phyloP scores from a whole-genome alignment of 225 moss, liverwort and hornwort species.

The Lunularia cruciata region DNA sequence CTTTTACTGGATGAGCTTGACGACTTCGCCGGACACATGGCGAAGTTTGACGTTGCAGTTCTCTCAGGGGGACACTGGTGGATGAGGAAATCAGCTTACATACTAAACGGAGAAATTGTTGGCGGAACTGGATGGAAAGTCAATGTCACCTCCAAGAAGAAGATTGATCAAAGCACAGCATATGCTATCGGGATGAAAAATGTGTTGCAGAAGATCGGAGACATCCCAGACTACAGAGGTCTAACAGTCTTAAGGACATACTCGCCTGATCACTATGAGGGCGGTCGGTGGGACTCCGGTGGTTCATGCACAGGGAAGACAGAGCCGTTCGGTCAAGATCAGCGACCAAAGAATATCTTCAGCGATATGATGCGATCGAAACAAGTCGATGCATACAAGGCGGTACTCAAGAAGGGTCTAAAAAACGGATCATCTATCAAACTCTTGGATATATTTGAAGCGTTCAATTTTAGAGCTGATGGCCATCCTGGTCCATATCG shows the following conservation, averaged over 20 bases:
- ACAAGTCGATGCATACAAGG: constrained; percentile 59
- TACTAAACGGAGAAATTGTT: constrained; percentile 53
- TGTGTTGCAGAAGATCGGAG: constrained; percentile 41
- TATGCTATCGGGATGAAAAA: constrained; percentile 57
- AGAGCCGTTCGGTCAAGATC: constrained; percentile 36
- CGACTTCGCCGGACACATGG: constrained; percentile 41
- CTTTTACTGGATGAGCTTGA: constrained; percentile 70
- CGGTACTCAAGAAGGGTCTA: not conserved
- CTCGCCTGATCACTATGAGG: constrained; percentile 83
- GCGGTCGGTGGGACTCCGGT: constrained; percentile 75
- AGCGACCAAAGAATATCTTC: constrained; percentile 33
- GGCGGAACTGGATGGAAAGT: constrained; percentile 62
- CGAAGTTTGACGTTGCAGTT: constrained; percentile 59
- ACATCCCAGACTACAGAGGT: constrained; percentile 58
- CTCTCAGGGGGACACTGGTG: constrained; percentile 92
- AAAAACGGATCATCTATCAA: constrained; percentile 37
- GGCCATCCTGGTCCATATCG: constrained; percentile 91
- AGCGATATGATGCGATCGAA: constrained; percentile 41
- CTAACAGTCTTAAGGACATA: constrained; percentile 73
- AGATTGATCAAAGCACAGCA: constrained; percentile 45
- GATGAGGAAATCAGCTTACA: constrained; percentile 60
- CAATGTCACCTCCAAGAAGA: constrained; percentile 28
- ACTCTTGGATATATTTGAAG: constrained; percentile 60
- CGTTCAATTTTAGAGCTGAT: constrained; percentile 61
- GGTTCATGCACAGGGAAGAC: constrained; percentile 90